These are phyloP conservation scores for Blumeria hordei DNA, from an alignment of 2,329 filamentous ascomycete species.

Conservation along the genomic window DNA sequence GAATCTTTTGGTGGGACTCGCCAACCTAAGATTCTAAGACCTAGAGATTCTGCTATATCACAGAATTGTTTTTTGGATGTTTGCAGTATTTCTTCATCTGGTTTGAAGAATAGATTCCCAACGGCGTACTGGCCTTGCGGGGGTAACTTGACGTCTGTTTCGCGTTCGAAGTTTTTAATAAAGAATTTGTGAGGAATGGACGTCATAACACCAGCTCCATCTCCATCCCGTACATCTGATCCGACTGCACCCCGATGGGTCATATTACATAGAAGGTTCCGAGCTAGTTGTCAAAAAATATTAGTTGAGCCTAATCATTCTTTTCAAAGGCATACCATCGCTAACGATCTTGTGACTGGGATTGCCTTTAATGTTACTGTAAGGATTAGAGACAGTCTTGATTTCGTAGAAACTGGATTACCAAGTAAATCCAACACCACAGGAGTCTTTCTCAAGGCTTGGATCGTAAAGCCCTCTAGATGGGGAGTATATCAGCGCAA, in stretches of 20 bases:
- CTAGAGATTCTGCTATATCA: constrained; percentile 71
- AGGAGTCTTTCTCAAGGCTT: constrained; percentile 92
- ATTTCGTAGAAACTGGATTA: constrained; percentile 22
- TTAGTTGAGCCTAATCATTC: not conserved
- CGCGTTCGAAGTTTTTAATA: constrained; percentile 88
- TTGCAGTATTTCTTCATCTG: constrained; percentile 68
- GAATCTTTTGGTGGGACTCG: constrained; percentile 88
- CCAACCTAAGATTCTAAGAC: constrained; percentile 83
- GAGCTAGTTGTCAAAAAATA: constrained; percentile 28
- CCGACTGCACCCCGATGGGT: constrained; percentile 96
- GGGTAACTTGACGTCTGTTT: constrained; percentile 71
- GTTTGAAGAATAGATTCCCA: constrained; percentile 97
- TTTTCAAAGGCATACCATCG: constrained; percentile 41
- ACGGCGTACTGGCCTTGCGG: constrained; percentile 83
- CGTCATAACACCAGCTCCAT: constrained; percentile 98
- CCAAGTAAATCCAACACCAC: constrained; percentile 97
- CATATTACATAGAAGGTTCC: constrained; percentile 97
- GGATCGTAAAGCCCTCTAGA: constrained; percentile 74
- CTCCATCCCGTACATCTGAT: constrained; percentile 90
- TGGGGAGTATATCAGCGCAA: constrained; percentile 2
- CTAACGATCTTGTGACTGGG: constrained; percentile 95
- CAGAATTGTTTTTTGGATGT: constrained; percentile 85
- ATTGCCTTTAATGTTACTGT: constrained; percentile 88
- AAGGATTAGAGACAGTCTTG: constrained; percentile 4
- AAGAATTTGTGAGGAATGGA: constrained; percentile 98